Conservation (phyloP, 225 moss, liverwort and hornwort genomes). For the Marchantia polymorpha region DNA sequence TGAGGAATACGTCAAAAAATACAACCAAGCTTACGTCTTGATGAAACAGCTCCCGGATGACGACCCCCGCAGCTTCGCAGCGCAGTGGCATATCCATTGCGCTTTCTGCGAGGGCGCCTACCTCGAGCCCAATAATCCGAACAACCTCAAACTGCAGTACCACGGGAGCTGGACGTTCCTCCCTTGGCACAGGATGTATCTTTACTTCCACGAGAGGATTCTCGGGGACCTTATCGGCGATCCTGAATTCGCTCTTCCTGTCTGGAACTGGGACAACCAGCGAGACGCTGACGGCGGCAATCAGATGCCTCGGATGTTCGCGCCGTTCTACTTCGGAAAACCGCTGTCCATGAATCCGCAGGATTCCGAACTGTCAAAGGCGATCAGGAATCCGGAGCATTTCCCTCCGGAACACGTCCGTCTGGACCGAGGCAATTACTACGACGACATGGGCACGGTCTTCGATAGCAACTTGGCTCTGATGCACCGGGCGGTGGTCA, state of each 20-base stretch:
- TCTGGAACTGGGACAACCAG: conserved; percentile 65
- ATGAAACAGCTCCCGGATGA: conserved; percentile 39
- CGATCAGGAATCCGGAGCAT: conserved; percentile 27
- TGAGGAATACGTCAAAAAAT: conserved; percentile 17
- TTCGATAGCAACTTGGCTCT: not conserved
- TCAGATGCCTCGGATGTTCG: not conserved
- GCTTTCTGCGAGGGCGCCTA: conserved; percentile 46
- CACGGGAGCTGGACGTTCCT: conserved; percentile 52
- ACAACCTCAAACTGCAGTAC: conserved; percentile 24
- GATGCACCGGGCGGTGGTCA: conserved; percentile 36
- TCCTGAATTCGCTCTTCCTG: conserved; percentile 42
- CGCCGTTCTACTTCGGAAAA: not conserved
- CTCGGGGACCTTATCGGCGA: conserved; percentile 47
- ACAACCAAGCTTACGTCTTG: conserved; percentile 36
- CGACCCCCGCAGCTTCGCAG: conserved; percentile 38
- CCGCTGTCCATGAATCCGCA: not conserved
- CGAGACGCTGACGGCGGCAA: not conserved
- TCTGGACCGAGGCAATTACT: conserved; percentile 18
- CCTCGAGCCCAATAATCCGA: not conserved
- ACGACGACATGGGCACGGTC: conserved; percentile 6
- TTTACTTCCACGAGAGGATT: conserved; percentile 55
- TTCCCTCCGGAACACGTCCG: conserved; percentile 22
- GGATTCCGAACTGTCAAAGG: conserved; percentile 16
- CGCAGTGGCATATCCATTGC: conserved; percentile 45
- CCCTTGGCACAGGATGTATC: conserved; percentile 43